Evolutionary conservation across 2,329 filamentous ascomycete genomes (phyloP), one percentile per base, ranked within the genome.

Genomic region (Colletotrichum noveboracense): DNA sequence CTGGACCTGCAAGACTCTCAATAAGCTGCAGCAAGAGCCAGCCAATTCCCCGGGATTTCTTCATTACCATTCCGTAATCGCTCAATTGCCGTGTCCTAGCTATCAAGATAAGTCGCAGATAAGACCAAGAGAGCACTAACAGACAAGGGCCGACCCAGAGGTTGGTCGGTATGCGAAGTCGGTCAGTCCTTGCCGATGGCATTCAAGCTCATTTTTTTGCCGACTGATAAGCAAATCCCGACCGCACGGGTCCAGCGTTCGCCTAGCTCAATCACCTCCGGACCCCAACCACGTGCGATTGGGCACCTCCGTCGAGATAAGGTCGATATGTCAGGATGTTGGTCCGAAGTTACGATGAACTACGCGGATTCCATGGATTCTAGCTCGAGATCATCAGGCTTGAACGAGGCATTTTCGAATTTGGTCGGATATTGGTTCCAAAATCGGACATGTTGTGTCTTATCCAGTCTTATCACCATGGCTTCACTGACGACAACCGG

Each of bases 221-320:
- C 43, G 56, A 55, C 58, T 69, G 70, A 76, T 76, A 76, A 76
- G 70, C 56, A 69, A n/a, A 76, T 52, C 43, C 43, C 58, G 26
- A 56, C 16, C 12, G 58, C 16, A 64, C 26, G 18, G 52, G 43
- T 55, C 62, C 26, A 13, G 26, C 58, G 58, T 61, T 66, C 21
- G 34, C 28, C n/a, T 70, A 26, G 58, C 48, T 36, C n/a, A 26
- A 18, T 36, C 30, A 26, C 24, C n/a, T 62, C 21, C 61, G 26
- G 61, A 30, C 30, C 36, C 68, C 52, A 71, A 24, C 58, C 58
- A 70, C 38, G 71, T 64, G 38, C 58, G 56, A 73, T 70, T 36
- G 58, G 24, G 58, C 32, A 48, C 43, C 24, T 28, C 38, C 21
- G 28, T 32, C 36, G 28, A 66, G 67, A 71, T 74, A 71, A 61